Evolutionary conservation across 176 grass and related monocot genomes (phyloP).

Genomic region (Aechmea fasciata): DNA sequence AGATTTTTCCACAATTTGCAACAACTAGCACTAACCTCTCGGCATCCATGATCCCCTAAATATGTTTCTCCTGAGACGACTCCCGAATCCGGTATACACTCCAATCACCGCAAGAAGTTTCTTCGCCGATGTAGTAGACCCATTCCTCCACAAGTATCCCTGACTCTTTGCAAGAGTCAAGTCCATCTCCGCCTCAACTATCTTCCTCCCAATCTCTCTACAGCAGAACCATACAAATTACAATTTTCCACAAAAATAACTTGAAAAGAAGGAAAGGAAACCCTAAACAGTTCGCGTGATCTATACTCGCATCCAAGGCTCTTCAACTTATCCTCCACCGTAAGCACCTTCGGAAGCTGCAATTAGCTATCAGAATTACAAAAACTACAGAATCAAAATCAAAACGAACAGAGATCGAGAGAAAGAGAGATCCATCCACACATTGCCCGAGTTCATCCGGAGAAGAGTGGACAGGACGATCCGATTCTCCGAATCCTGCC

Average conservation of each 20-base stretch:
- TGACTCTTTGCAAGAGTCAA: constrained; percentile 79
- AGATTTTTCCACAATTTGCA: neutral
- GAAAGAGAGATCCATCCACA: constrained; percentile 32
- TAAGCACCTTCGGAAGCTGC: constrained; percentile 71
- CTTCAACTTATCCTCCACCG: constrained; percentile 87
- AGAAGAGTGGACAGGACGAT: constrained; percentile 67
- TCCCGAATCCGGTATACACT: constrained; percentile 95
- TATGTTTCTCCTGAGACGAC: constrained; percentile 63
- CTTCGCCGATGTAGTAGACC: constrained; percentile 32
- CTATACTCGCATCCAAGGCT: constrained; percentile 79
- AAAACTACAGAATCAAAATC: neutral
- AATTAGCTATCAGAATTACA: neutral
- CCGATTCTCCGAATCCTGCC: constrained; percentile 90
- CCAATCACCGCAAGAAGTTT: constrained; percentile 76
- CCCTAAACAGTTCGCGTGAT: constrained; percentile 6
- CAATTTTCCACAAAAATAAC: neutral
- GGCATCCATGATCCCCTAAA: constrained; percentile 97
- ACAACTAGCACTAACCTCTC: constrained; percentile 38
- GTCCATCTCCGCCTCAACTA: constrained; percentile 83
- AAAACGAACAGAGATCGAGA: constrained; percentile 1
- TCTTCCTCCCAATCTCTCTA: constrained; percentile 75
- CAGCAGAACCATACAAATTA: constrained; percentile 12
- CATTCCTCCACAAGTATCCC: constrained; percentile 65
- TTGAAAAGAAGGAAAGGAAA: neutral
- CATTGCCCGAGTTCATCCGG: constrained; percentile 67